Base-by-base conservation (phyloP, 305 asterid species). In the Fraxinus sp. region DNA sequence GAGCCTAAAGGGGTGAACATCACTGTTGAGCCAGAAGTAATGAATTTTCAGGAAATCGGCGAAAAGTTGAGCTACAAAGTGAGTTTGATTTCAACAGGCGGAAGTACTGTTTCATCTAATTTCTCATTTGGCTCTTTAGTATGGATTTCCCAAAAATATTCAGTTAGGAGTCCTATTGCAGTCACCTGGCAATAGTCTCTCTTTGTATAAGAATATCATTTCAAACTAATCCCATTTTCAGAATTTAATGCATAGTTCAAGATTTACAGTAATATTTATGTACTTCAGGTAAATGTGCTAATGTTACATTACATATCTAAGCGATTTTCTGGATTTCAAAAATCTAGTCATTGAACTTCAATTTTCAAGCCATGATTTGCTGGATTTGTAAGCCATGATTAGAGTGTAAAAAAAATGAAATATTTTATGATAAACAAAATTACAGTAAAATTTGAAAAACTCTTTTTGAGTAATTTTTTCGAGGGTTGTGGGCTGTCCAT, bases 131-230 rank as follows among this genome's bases (percentile, higher is more conserved):
- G 98, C 6, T 88, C 92, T 72, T n/a, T 93, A 26, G 86, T 49
- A 39, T 93, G 97, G 98, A 78, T 68, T 80, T 92, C 91, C 0
- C 28, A 39, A 33, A 84, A 88, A 55, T 86, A 89, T 78, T 71
- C 55, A 77, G 97, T 93, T 22, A 89, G 90, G 78, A 94, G 98
- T 76, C 95, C 97, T 46, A 86, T 94, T 82, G 94, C 93, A 28
- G 90, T 91, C 76, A 90, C 90, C 26, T 92, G 95, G 97, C 74
- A 85, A 77, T 77, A 82, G 83, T 80, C 20, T 68, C 11, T 68
- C 74, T 11, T 13, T 68, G 20, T 68, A 11, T 3, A 68, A 68
- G 20, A 68, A 68, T 4, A 68, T 16, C n/a, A 68, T 68, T 68
- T 13, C 18, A 28, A 68, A 68, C 35, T 68, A 68, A 68, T 26